Evolutionary conservation across 2,329 filamentous ascomycete genomes (phyloP).

Genomic region (Fusarium armeniacum): DNA sequence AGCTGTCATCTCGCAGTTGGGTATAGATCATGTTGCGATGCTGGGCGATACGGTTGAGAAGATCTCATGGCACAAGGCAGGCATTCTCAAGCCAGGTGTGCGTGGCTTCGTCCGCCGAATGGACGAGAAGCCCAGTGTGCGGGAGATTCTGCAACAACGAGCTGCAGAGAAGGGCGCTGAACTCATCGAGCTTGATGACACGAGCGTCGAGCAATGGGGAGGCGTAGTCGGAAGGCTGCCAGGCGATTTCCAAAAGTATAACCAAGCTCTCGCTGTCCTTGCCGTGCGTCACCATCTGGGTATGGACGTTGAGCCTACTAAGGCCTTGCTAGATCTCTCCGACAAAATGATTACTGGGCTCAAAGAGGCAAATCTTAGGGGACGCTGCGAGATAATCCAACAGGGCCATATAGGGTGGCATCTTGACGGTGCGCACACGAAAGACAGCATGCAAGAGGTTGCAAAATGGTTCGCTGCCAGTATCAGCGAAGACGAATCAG

Average conservation of each 20-base stretch:
- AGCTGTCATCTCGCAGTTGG: constrained; percentile 82
- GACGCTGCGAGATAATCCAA: constrained; percentile 79
- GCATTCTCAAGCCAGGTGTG: constrained; percentile 80
- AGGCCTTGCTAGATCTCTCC: constrained; percentile 47
- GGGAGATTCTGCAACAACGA: constrained; percentile 70
- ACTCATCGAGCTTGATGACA: constrained; percentile 60
- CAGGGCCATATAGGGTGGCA: constrained; percentile 75
- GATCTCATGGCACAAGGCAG: constrained; percentile 93
- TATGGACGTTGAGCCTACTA: constrained; percentile 41
- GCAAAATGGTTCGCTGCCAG: constrained; percentile 80
- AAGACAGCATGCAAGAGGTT: constrained; percentile 83
- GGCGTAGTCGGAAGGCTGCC: constrained; percentile 60
- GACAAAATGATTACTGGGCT: constrained; percentile 73
- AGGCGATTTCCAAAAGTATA: constrained; percentile 69
- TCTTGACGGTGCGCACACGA: constrained; percentile 89
- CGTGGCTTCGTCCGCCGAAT: constrained; percentile 54
- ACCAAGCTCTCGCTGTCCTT: constrained; percentile 69
- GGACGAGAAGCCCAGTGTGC: constrained; percentile 54
- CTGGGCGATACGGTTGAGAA: constrained; percentile 82
- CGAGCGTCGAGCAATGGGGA: constrained; percentile 58
- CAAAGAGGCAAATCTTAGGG: constrained; percentile 75
- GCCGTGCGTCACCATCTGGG: constrained; percentile 71
- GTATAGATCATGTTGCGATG: constrained; percentile 87
- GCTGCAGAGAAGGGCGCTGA: constrained; percentile 68
- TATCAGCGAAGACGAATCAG: constrained; percentile 51